Conservation (phyloP, 257 asterid species). For the Marsdenia floribunda region DNA sequence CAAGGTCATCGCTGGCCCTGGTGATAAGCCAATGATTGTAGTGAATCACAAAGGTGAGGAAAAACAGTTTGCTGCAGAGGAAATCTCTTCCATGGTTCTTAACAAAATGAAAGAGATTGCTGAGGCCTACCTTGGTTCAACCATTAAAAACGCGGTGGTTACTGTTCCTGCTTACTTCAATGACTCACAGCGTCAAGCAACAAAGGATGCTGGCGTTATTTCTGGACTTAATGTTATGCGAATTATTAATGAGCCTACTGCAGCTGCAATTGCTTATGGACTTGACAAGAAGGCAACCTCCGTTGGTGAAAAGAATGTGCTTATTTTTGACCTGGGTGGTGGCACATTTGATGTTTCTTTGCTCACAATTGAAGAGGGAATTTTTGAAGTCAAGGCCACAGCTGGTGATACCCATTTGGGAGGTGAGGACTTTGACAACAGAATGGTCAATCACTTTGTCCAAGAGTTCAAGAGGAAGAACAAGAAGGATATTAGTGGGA, state of each 20-base stretch:
- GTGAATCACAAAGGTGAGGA: conserved; percentile 26
- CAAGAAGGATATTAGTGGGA: conserved; percentile 64
- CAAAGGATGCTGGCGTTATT: conserved; percentile 43
- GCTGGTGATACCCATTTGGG: conserved; percentile 42
- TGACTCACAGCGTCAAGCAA: conserved; percentile 16
- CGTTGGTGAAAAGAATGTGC: conserved; percentile 30
- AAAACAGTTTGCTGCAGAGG: conserved; percentile 22
- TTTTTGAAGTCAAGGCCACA: conserved; percentile 31
- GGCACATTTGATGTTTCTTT: conserved; percentile 35
- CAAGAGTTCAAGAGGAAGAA: conserved; percentile 75
- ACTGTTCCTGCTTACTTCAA: conserved; percentile 18
- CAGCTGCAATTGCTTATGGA: conserved; percentile 36
- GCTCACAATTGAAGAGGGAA: conserved; percentile 38
- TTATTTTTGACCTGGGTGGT: conserved; percentile 38
- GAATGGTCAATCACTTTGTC: conserved; percentile 72
- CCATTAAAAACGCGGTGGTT: conserved; percentile 29
- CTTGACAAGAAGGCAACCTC: conserved; percentile 32
- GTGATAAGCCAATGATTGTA: conserved; percentile 27
- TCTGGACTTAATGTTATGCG: conserved; percentile 36
- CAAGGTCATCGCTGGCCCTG: conserved; percentile 24
- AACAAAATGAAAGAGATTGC: conserved; percentile 28
- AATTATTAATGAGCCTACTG: conserved; percentile 32
- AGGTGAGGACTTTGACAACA: conserved; percentile 50
- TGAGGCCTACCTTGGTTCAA: conserved; percentile 27
- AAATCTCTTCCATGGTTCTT: conserved; percentile 20